Percentiles rank a stretch among this genome's conserved stretches.
Conservation (phyloP, 2,329 filamentous ascomycete species). For the Aspergillus flavus region DNA sequence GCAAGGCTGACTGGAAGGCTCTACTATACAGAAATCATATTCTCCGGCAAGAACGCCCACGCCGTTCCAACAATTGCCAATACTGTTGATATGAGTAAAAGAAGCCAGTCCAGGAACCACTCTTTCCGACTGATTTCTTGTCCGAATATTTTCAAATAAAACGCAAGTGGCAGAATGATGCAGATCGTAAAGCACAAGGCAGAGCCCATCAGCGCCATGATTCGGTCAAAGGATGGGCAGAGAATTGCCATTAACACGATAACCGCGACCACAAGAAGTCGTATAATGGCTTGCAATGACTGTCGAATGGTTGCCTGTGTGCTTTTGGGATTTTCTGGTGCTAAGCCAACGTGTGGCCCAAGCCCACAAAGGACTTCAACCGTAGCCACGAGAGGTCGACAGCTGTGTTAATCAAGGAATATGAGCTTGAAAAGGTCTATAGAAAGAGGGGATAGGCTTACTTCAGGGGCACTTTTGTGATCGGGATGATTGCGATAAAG, state of each 20-base stretch:
- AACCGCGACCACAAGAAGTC: constrained; percentile 67
- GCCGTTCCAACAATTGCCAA: constrained; percentile 78
- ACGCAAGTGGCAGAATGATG: constrained; percentile 83
- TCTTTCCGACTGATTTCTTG: constrained; percentile 68
- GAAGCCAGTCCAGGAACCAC: constrained; percentile 65
- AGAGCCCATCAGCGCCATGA: constrained; percentile 88
- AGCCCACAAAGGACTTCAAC: constrained; percentile 79
- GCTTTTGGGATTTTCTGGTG: constrained; percentile 27
- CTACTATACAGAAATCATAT: constrained; percentile 60
- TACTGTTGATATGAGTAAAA: constrained; percentile 70
- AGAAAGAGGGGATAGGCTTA: constrained; percentile 32
- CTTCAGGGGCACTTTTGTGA: constrained; percentile 94
- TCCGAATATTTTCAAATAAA: constrained; percentile 88
- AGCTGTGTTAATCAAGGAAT: constrained; percentile 46
- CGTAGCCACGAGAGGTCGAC: constrained; percentile 83
- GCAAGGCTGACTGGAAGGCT: constrained; percentile 4
- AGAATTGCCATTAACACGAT: constrained; percentile 76
- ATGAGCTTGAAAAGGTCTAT: background rate
- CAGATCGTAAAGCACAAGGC: constrained; percentile 93
- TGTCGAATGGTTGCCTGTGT: constrained; percentile 55
- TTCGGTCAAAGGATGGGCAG: constrained; percentile 80
- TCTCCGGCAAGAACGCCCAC: constrained; percentile 84
- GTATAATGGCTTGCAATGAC: constrained; percentile 62
- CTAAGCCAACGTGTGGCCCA: constrained; percentile 52
- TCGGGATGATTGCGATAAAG: constrained; percentile 87